Evolutionary conservation across 176 grass and related monocot genomes (phyloP).

Genomic region (Eragrostis curvula): DNA sequence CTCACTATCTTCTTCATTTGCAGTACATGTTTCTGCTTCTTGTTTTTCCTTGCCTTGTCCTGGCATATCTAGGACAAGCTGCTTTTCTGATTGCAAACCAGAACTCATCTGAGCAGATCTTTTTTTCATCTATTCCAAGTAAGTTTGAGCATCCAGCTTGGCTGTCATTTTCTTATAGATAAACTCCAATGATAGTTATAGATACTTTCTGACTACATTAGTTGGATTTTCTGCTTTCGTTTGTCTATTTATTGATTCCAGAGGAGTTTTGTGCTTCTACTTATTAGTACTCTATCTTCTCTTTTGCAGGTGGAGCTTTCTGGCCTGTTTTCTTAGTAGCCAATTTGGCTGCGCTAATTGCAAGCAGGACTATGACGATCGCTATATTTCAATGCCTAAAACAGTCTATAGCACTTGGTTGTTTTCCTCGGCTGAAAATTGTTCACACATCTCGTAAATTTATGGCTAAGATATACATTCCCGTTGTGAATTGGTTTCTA

Average conservation of each 20-base stretch:
- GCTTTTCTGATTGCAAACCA: conserved; percentile 90
- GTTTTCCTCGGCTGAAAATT: conserved; percentile 94
- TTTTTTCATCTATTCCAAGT: conserved; percentile 96
- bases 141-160: conserved; percentile 43
- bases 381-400: conserved; percentile 97
- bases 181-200: conserved; percentile 13
- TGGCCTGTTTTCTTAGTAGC: conserved; percentile 93
- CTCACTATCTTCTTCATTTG: conserved; percentile 41
- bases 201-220: background rate
- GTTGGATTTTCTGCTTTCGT: conserved; percentile 14
- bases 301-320: conserved; percentile 67
- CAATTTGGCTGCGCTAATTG: conserved; percentile 91
- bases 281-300: conserved; percentile 23
- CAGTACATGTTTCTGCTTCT: conserved; percentile 91
- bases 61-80: conserved; percentile 95
- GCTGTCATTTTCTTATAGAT: conserved; percentile 30
- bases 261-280: background rate
- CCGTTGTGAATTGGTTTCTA: conserved; percentile 92
- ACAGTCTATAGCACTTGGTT: conserved; percentile 92
- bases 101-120: conserved; percentile 63
- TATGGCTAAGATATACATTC: conserved; percentile 98
- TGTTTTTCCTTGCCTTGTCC: conserved; percentile 88
- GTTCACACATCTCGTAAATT: conserved; percentile 96
- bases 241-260: conserved; percentile 14
- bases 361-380: conserved; percentile 91